Evolutionary conservation across 2,329 filamentous ascomycete species (phyloP).

Genomic region (Beauveria caledonica): DNA sequence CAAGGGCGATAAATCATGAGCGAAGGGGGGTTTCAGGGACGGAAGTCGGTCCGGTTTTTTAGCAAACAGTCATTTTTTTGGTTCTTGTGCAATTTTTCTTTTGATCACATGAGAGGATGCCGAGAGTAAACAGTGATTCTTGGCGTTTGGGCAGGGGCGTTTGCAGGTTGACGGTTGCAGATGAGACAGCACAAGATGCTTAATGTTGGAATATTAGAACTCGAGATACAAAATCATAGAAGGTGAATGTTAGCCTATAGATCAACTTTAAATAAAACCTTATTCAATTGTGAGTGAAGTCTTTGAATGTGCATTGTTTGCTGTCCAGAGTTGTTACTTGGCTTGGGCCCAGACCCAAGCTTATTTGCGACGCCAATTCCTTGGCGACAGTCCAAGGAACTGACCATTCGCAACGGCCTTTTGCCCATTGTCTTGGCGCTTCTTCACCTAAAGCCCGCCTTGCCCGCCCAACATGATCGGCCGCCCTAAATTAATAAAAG

Average conservation of each 20-base stretch:
- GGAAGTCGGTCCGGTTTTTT: too few species aligned
- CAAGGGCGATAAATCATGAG: too few species aligned
- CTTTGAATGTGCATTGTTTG: neutral
- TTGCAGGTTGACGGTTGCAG: neutral
- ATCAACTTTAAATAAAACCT: neutral
- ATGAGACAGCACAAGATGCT: neutral
- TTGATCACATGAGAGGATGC: neutral
- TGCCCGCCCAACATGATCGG: too few species aligned
- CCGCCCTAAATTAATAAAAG: too few species aligned
- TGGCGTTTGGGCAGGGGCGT: neutral
- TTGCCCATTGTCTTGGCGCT: neutral
- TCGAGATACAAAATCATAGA: too few species aligned
- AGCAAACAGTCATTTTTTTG: too few species aligned
- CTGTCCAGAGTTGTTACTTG: too few species aligned
- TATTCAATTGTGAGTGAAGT: neutral
- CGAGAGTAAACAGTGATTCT: neutral
- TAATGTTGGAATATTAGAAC: too few species aligned
- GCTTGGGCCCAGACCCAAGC: neutral
- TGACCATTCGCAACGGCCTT: neutral
- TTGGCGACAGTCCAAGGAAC: neutral
- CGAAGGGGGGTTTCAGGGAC: too few species aligned
- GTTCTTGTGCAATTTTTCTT: neutral
- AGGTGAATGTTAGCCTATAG: neutral
- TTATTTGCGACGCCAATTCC: neutral
- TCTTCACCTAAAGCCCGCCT: neutral